Percentiles rank a stretch among this genome's conserved stretches.
phyloP scores from a whole-genome alignment of 441 rosid species.

The Metrosideros polymorpha region DNA sequence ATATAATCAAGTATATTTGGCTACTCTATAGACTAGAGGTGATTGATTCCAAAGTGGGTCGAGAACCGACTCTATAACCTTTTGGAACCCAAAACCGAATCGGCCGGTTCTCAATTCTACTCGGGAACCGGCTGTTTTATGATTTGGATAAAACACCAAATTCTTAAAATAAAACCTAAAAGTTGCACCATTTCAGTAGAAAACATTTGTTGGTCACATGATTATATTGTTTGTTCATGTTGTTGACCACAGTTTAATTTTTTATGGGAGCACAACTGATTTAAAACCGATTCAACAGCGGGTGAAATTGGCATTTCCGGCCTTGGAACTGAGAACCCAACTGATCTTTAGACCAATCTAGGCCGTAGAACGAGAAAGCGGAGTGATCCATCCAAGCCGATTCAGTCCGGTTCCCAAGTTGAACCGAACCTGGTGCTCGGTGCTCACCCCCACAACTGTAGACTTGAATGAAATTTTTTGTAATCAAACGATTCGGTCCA shows the following conservation, averaged over 20 bases:
- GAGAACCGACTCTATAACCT: neutral
- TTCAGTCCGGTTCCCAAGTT: neutral
- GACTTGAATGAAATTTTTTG: accelerated
- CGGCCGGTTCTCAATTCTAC: accelerated
- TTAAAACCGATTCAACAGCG: neutral
- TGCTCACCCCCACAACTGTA: neutral
- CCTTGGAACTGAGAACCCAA: neutral
- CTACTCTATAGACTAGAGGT: neutral
- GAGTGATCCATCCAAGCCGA: neutral
- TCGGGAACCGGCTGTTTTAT: neutral
- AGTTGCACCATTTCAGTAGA: neutral
- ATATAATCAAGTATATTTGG: neutral
- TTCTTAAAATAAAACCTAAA: neutral
- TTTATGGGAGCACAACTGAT: neutral
- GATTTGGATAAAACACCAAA: neutral
- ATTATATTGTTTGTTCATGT: neutral
- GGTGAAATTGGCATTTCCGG: accelerated
- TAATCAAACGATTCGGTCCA: neutral
- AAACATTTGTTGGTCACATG: neutral
- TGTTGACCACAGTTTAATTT: neutral
- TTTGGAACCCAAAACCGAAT: neutral
- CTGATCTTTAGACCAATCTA: accelerated
- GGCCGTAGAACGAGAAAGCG: neutral
- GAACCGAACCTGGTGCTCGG: neutral
- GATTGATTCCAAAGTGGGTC: neutral